Percentiles rank a stretch among this genome's conserved stretches.
phyloP scores from a whole-genome alignment of 441 rosid species.

The Bocquillonia castaneifolia region DNA sequence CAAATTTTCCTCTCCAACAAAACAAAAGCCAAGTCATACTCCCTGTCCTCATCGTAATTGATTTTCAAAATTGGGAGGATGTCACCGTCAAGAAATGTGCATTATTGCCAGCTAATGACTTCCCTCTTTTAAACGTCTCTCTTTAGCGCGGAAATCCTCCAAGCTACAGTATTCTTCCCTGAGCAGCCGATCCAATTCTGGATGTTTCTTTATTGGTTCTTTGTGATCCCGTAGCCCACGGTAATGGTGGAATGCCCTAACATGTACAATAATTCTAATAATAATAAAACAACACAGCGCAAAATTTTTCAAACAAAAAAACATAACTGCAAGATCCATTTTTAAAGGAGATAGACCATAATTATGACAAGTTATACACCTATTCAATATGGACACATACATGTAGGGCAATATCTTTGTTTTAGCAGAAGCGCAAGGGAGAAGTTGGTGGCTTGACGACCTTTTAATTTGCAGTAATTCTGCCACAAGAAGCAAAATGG shows the following conservation, averaged over 20 bases:
- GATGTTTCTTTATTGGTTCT: conserved; percentile 58
- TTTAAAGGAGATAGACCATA: too few species aligned
- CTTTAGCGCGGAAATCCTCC: conserved; percentile 71
- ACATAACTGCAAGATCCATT: not conserved
- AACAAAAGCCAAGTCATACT: conserved; percentile 20
- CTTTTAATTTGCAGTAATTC: too few species aligned
- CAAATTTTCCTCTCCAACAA: conserved; percentile 22
- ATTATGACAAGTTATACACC: too few species aligned
- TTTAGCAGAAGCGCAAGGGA: too few species aligned
- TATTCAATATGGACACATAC: too few species aligned
- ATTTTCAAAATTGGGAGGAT: conserved; percentile 39
- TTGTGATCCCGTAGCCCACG: conserved; percentile 37
- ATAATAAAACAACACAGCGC: not conserved
- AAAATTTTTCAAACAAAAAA: not conserved
- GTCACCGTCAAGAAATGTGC: conserved; percentile 9
- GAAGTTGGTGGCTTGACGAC: too few species aligned
- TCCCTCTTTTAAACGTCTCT: conserved; percentile 36
- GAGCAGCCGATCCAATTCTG: conserved; percentile 72
- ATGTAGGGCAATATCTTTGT: too few species aligned
- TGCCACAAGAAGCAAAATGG: not conserved
- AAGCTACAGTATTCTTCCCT: conserved; percentile 59
- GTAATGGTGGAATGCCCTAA: conserved; percentile 96
- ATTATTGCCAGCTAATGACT: conserved; percentile 24
- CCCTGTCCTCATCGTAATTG: conserved; percentile 19
- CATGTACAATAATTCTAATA: not conserved